phyloP scores from a whole-genome alignment of 2,329 filamentous ascomycete genomes.

The Microdochium trichocladiopsis region DNA sequence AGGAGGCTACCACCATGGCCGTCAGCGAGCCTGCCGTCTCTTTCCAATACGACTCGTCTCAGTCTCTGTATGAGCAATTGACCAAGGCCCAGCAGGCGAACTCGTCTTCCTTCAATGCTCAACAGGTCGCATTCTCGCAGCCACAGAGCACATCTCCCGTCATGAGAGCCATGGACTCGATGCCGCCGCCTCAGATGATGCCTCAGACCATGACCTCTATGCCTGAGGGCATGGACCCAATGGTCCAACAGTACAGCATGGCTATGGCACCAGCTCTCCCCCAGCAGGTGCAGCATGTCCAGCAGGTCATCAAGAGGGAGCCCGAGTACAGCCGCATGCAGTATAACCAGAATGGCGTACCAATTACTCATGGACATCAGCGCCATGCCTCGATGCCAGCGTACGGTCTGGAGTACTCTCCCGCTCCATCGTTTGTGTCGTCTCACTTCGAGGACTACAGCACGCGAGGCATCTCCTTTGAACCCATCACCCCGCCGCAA shows the following conservation, averaged over 20 bases:
- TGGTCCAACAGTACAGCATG: slow-evolving; percentile 64
- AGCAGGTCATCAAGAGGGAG: slow-evolving; percentile 75
- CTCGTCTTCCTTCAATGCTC: slow-evolving; percentile 89
- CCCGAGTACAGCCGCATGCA: slow-evolving; percentile 74
- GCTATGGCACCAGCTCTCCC: slow-evolving; percentile 62
- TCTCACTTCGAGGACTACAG: slow-evolving; percentile 98
- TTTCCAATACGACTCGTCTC: slow-evolving; percentile 98
- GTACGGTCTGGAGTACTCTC: slow-evolving; percentile 92
- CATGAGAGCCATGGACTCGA: slow-evolving; percentile 84
- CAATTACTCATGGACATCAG: slow-evolving; percentile 76
- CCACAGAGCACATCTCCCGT: slow-evolving; percentile 83
- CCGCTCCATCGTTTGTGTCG: slow-evolving; percentile 95
- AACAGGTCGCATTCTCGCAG: slow-evolving; percentile 60
- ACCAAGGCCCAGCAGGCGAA: slow-evolving; percentile 99
- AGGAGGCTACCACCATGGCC: slow-evolving; percentile 90
- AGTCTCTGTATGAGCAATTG: slow-evolving; percentile 98
- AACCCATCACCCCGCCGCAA: slow-evolving; percentile 93
- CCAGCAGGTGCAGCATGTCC: slow-evolving; percentile 54
- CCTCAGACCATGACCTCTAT: slow-evolving; percentile 49
- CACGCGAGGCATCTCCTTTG: slow-evolving; percentile 90
- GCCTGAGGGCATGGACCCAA: slow-evolving; percentile 61
- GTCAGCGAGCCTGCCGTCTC: slow-evolving; percentile 96
- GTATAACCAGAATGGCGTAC: slow-evolving; percentile 89
- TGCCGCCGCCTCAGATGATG: slow-evolving; percentile 87
- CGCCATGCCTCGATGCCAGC: slow-evolving; percentile 98